phyloP scores from a whole-genome alignment of 352 stramenopile species.

The Phytophthora sojae region DNA sequence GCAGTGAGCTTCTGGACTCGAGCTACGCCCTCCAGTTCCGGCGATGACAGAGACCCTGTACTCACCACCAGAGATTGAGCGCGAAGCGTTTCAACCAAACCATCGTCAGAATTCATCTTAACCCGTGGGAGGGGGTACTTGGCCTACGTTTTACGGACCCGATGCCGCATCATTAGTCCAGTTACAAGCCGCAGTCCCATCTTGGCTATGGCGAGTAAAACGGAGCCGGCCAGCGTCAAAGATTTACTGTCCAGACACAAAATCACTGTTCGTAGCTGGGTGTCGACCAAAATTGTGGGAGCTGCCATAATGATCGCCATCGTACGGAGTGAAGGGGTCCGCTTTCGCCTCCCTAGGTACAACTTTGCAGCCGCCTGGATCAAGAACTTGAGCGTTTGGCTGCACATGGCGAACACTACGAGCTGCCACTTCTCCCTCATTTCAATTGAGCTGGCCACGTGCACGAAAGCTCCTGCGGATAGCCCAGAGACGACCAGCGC shows the following conservation, averaged over 20 bases:
- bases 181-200: slow-evolving; percentile 17
- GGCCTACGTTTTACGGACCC: slow-evolving; percentile 5
- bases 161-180: slow-evolving; percentile 12
- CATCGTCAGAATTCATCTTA: not conserved
- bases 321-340: slow-evolving; percentile 20
- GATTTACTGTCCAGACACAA: slow-evolving; percentile 33
- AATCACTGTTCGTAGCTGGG: slow-evolving; percentile 36
- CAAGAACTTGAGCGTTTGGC: slow-evolving; percentile 20
- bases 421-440: slow-evolving; percentile 31
- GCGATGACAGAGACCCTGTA: slow-evolving; percentile 12
- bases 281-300: slow-evolving; percentile 39
- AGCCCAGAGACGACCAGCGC: slow-evolving; percentile 26
- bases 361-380: slow-evolving; percentile 35
- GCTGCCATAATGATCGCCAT: slow-evolving; percentile 40
- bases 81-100: not conserved
- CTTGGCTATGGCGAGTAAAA: slow-evolving; percentile 29
- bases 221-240: slow-evolving; percentile 17
- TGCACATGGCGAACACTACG: slow-evolving; percentile 26
- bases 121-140: slow-evolving; percentile 14
- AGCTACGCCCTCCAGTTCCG: slow-evolving; percentile 22
- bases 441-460: slow-evolving; percentile 26
- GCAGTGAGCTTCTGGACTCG: slow-evolving; percentile 29
- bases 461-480: slow-evolving; percentile 30
- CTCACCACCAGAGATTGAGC: slow-evolving; percentile 7
- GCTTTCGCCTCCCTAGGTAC: slow-evolving; percentile 24